Evolutionary conservation across 139 green algal genomes (phyloP).

Genomic region (Spirogloea muscicola): DNA sequence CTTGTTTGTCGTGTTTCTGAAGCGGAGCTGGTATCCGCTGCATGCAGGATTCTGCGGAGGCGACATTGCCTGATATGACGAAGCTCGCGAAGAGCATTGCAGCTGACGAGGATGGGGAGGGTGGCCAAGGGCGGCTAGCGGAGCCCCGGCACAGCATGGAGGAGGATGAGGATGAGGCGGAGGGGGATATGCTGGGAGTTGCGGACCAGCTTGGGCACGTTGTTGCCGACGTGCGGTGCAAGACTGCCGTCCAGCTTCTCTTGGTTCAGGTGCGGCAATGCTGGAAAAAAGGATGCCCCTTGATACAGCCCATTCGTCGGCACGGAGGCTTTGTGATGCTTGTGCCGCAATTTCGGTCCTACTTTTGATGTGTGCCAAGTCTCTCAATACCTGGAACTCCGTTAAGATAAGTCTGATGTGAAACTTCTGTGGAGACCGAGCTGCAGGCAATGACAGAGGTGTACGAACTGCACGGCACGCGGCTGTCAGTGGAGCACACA

Average conservation of each 20-base stretch:
- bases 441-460: conserved; percentile 59
- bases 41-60: conserved; percentile 2
- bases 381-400: no score
- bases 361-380: no score
- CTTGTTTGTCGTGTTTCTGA: no score
- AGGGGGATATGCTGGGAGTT: neutral
- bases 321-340: no score
- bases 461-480: conserved; percentile 51
- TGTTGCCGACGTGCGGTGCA: conserved; percentile 69
- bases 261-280: conserved; percentile 73
- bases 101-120: conserved; percentile 8
- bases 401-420: no score
- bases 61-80: neutral
- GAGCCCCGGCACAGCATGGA: neutral
- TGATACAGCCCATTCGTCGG: no score
- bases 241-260: conserved; percentile 79
- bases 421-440: no score
- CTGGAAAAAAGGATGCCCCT: no score
- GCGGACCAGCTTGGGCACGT: conserved; percentile 62
- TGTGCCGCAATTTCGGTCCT: no score
- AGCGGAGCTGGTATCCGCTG: no score
- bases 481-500: conserved; percentile 47
- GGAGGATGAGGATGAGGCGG: neutral
- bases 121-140: conserved; percentile 3
- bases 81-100: conserved; percentile 7